Conservation (phyloP, 78 protist genomes). For the Pigoraptor vietnamica region DNA sequence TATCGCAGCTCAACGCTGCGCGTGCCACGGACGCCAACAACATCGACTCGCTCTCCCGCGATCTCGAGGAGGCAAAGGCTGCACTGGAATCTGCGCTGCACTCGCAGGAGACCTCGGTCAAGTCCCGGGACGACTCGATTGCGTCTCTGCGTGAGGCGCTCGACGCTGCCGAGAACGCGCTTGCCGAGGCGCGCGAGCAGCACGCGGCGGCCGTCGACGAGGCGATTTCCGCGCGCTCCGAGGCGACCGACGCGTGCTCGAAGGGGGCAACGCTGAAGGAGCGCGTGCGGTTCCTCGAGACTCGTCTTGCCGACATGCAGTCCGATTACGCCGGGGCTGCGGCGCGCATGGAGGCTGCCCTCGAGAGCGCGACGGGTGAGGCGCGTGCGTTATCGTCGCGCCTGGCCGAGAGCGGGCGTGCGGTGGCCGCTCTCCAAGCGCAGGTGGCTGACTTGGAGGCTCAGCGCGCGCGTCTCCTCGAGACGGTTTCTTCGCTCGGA, state of each 20-base stretch:
- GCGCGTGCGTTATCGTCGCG: background rate
- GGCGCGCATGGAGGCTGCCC: background rate
- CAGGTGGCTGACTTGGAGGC: background rate
- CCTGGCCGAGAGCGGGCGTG: background rate
- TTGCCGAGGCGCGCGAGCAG: background rate
- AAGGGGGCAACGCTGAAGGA: background rate
- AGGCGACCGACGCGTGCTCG: background rate
- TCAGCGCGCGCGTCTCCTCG: background rate
- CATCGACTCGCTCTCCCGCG: no score
- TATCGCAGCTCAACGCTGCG: no score
- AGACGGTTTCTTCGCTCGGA: background rate
- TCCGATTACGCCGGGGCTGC: background rate
- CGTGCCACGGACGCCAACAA: no score
- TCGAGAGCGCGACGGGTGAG: background rate
- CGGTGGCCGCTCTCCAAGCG: background rate
- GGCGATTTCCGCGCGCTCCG: background rate
- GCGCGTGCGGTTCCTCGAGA: background rate
- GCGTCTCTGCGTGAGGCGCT: background rate
- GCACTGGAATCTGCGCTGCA: background rate
- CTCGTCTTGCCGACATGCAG: background rate
- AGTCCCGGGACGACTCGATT: background rate
- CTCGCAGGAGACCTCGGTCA: no score
- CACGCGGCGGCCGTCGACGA: background rate
- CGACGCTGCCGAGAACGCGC: background rate
- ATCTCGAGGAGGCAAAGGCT: background rate